Evolutionary conservation across 805 yeast genomes (phyloP), one percentile per base, ranked within the genome.

Genomic region (Blastobotrys parvus): DNA sequence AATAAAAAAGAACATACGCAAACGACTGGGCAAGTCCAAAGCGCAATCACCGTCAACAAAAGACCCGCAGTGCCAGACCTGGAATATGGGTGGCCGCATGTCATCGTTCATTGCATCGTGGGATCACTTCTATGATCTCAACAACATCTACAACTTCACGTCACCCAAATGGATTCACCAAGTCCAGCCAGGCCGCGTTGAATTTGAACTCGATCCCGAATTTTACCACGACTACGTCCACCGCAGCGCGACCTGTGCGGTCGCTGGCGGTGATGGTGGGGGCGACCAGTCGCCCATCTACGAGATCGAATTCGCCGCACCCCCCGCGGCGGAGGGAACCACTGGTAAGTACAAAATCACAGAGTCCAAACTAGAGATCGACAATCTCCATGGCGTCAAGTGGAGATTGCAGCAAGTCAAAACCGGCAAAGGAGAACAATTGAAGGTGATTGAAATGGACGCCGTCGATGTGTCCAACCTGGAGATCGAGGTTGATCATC

Each of bases 31-130:
- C 38, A 32, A 33, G 7, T 21, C 20, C 25, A 35, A 39, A 18
- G 11, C 20, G 6, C 10, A 20, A 3, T 4, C 10, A 3, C 13
- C 20, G 4, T 11, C 4, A 23, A 16, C 20, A 15, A 32, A 13
- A 22, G 29, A 25, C 7, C 29, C 29, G 29, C 10, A 19, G 5
- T 41, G 44, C 34, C 15, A 33, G 29, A 34, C 39, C 25, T 42
- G 45, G 45, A 38, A 30, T 22, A 10, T 17, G n/a, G 21, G 23
- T 4, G 31, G 27, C 31, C 32, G 19, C 19, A 19, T 17, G 13
- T 74, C 64, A 34, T 57, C 64, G 10, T n/a, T 44, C 4, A 46
- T 62, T 4, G 56, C 58, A 3, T 62, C 67, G 10, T 62, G 65
- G 65, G 45, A 47, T 8, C 43, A 47, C 32, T 62, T 62, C 39